phyloP scores from a whole-genome alignment of 192 early-diverging fungal species.

The Gamsiella multidivaricata region DNA sequence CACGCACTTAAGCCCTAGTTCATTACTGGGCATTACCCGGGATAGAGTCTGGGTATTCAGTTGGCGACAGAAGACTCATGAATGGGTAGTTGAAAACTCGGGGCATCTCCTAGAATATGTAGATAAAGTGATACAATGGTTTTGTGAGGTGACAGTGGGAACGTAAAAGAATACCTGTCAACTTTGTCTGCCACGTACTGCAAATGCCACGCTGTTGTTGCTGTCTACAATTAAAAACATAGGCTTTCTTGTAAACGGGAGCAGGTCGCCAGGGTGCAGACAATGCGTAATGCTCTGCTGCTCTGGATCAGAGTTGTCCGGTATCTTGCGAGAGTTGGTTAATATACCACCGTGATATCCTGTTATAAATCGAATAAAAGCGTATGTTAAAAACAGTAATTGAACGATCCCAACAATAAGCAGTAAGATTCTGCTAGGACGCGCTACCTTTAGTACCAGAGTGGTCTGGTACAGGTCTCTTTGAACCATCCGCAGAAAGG shows the following conservation, averaged over 20 bases:
- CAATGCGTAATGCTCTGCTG: slow-evolving; percentile 71
- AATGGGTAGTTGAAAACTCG: slow-evolving; percentile 89
- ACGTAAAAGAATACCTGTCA: too few species aligned
- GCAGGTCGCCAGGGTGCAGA: slow-evolving; percentile 88
- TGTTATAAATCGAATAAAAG: slow-evolving; percentile 12
- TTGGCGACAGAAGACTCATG: slow-evolving; percentile 90
- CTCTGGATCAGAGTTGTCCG: slow-evolving; percentile 63
- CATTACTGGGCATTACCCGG: slow-evolving; percentile 64
- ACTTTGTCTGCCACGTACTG: slow-evolving; percentile 54
- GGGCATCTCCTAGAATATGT: slow-evolving; percentile 72
- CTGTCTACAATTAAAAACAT: slow-evolving; percentile 96
- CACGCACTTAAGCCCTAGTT: neutral
- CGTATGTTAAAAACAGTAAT: neutral
- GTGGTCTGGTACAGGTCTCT: slow-evolving; percentile 58
- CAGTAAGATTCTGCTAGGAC: neutral
- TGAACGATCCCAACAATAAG: neutral
- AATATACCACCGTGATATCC: slow-evolving; percentile 83
- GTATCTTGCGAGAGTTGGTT: slow-evolving; percentile 71
- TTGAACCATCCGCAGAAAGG: slow-evolving; percentile 87
- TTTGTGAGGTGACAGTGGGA: too few species aligned
- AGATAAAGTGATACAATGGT: too few species aligned
- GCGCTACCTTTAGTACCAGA: slow-evolving; percentile 53
- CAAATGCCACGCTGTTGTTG: slow-evolving; percentile 87
- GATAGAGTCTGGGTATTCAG: slow-evolving; percentile 83
- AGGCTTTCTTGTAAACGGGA: slow-evolving; percentile 95